Evolutionary conservation across 169 alveolate species (phyloP), one percentile per base, ranked within the genome.

Genomic region (Babesia bovis): DNA sequence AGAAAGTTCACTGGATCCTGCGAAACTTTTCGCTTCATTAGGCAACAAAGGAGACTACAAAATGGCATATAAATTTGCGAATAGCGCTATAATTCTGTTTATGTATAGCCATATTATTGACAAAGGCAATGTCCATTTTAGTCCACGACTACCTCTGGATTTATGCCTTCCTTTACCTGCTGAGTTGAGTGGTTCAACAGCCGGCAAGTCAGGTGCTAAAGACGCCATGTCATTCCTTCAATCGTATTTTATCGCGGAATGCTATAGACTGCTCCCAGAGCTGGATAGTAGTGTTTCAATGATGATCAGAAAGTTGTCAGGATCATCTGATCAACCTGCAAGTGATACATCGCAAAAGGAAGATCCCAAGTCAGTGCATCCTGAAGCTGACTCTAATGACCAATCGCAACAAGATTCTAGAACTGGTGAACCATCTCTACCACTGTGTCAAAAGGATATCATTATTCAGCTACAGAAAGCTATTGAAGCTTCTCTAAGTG

Each of bases 1-100:
- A n/a, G 83, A 70, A 13, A 63, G 58, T 12, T 38, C 63, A 10
- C 23, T n/a, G n/a, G 73, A 63, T 33, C 6, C 49, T 21, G 44
- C 51, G 28, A 30, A 3, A 10, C 4, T 63, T 41, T 33, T 63
- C 26, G 47, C 51, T 13, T 49, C 44, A 35, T 36, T 60, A 10
- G 71, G 42, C 12, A 6, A 45, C 51, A 45, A 40, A 4, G n/a
- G n/a, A n/a, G n/a, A 23, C 65, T 7, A n/a, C 10, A 7, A 21
- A 26, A n/a, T n/a, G n/a, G n/a, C n/a, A n/a, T n/a, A n/a, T n/a
- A 38, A 38, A 38, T 47, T 47, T 17, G 55, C 32, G 9, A 13
- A 6, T 5, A 17, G 12, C 55, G 32, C 32, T 26, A 17, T 5
- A 47, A 40, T 33, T 9, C 68, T 19, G 21, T 47, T 63, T 33